Percentiles rank a stretch among this genome's conserved stretches.
These are phyloP conservation scores for Pichia sp. DNA, from an alignment of 1,139 yeast species.

Conservation along the genomic window DNA sequence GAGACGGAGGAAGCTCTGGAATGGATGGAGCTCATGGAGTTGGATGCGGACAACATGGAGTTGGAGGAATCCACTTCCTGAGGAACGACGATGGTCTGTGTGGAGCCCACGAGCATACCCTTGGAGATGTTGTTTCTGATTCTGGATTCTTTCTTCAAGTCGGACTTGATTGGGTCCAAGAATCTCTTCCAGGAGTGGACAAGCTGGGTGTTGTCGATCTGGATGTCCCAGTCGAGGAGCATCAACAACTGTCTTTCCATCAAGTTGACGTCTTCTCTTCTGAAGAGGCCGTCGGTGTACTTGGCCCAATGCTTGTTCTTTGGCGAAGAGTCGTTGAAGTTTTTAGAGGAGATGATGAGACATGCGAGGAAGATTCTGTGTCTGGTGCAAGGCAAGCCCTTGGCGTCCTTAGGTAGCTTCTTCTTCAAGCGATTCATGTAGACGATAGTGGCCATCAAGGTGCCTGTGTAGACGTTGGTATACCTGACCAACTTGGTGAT, in stretches of 20 bases:
- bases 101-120: conserved; percentile 28
- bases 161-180: conserved; percentile 60
- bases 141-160: conserved; percentile 39
- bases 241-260: conserved; percentile 76
- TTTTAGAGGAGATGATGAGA: conserved; percentile 65
- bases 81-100: conserved; percentile 27
- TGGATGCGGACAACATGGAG: background rate
- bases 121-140: conserved; percentile 28
- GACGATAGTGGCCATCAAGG: conserved; percentile 66
- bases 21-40: conserved; percentile 19
- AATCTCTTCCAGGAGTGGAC: conserved; percentile 44
- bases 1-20: conserved; percentile 30
- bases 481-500: conserved; percentile 64
- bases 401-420: conserved; percentile 64
- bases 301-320: conserved; percentile 74
- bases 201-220: conserved; percentile 53
- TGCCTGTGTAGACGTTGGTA: conserved; percentile 74
- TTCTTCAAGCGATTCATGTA: conserved; percentile 57
- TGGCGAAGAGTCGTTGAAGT: conserved; percentile 73
- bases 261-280: conserved; percentile 62
- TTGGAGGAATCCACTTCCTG: conserved; percentile 1
- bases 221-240: conserved; percentile 66
- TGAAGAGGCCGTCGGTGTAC: conserved; percentile 69
- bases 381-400: conserved; percentile 72
- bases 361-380: conserved; percentile 74